phyloP scores from a whole-genome alignment of 1,139 yeast species.

The Zygoascus sp. region DNA sequence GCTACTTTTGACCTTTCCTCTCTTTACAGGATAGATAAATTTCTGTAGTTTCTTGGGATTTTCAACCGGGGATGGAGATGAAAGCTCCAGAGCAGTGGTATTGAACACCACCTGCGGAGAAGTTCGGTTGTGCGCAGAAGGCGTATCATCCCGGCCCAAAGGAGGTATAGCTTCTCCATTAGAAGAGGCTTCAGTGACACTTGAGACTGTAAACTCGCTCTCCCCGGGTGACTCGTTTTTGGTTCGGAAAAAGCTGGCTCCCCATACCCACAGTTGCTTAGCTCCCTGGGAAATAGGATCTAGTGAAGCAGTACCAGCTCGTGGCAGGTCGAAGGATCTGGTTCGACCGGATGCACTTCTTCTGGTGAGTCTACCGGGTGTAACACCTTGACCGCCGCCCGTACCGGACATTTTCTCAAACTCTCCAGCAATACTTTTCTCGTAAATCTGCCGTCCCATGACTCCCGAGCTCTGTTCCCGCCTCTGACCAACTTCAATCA shows the following conservation, averaged over 20 bases:
- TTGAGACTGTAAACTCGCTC: conserved; percentile 3
- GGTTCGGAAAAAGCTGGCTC: background rate
- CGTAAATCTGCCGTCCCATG: conserved; percentile 51
- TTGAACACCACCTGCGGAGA: conserved; percentile 5
- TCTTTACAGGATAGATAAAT: conserved; percentile 10
- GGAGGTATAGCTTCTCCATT: background rate
- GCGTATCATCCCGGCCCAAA: background rate
- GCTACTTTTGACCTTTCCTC: conserved; percentile 1
- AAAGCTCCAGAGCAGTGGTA: conserved; percentile 6
- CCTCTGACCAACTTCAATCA: conserved; percentile 57
- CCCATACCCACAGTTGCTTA: conserved; percentile 4
- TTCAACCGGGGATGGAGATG: conserved; percentile 5
- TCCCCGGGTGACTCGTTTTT: conserved; percentile 1
- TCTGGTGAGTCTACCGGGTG: background rate
- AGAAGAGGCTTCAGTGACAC: background rate
- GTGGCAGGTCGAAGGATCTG: background rate
- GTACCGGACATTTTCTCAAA: conserved; percentile 13
- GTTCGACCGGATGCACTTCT: background rate
- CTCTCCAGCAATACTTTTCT: conserved; percentile 17
- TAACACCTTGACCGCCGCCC: conserved; percentile 11
- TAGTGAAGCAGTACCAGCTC: background rate
- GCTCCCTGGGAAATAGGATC: background rate
- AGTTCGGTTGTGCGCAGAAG: background rate
- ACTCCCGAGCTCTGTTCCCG: conserved; percentile 73
- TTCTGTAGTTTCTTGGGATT: conserved; percentile 3